Evolutionary conservation across 352 stramenopile genomes (phyloP).

Genomic region (Poterioochromonas sp.): DNA sequence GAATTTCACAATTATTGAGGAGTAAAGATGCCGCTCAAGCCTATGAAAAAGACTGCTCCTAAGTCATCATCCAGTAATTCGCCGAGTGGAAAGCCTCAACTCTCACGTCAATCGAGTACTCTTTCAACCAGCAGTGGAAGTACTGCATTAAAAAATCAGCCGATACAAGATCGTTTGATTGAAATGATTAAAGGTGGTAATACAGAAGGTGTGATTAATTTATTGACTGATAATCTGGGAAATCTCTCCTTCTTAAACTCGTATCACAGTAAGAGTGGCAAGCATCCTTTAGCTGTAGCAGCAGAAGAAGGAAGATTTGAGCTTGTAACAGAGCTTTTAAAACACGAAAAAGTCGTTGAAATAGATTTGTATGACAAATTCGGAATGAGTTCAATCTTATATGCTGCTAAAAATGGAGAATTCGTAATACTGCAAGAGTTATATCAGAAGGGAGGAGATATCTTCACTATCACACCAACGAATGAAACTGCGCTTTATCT

Average conservation of each 20-base stretch:
- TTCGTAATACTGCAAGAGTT: background rate
- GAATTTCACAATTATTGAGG: too few species aligned
- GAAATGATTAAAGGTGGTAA: background rate
- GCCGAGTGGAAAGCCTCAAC: too few species aligned
- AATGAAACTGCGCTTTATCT: background rate
- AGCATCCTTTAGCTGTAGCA: conserved; percentile 2
- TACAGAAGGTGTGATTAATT: background rate
- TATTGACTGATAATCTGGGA: background rate
- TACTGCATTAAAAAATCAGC: too few species aligned
- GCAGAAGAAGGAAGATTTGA: background rate
- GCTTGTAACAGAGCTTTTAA: background rate
- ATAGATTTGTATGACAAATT: background rate
- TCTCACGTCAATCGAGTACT: too few species aligned
- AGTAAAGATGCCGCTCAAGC: too few species aligned
- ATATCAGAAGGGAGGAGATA: background rate
- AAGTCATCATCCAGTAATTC: too few species aligned
- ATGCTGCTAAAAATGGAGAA: background rate
- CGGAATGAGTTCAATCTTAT: background rate
- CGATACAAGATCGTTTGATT: background rate
- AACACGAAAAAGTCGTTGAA: background rate
- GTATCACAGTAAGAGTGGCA: background rate
- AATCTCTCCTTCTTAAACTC: background rate
- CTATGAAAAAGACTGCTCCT: too few species aligned
- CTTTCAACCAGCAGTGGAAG: too few species aligned
- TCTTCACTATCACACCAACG: background rate